Evolutionary conservation across 805 yeast genomes (phyloP), one percentile per base, ranked within the genome.

Genomic region (Candida methanosorbosa): DNA sequence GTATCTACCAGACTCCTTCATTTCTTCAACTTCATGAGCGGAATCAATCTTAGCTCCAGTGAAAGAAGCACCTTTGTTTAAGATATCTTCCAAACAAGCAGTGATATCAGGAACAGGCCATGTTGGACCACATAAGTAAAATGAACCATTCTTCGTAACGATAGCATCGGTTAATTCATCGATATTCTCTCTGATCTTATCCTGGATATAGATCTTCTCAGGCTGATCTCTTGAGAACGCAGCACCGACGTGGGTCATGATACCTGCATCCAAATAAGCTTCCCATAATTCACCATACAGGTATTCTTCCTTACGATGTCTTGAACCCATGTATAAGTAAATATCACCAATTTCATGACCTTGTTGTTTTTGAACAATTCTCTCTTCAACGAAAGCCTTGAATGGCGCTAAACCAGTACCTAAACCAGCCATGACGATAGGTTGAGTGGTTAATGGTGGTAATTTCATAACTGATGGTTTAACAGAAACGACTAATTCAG

Each of bases 61-160:
- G 44, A 64, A 66, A 34, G 64, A 66, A 18, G 95, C 94, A 43
- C 84, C 95, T 30, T 72, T 70, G 18, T 60, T 59, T 34, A 87
- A 70, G 47, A 90, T 81, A 44, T 85, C 95, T 52, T 81, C 81
- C 46, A 90, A 66, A 49, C 95, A 94, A 29, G 80, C 81, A 35
- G 95, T 83, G 49, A 90, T 83, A 57, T 88, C 96, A 9, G 97
- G 96, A 52, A 90, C 97, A 23, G 97, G 97, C 97, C 97, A 90
- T 2, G 97, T 90, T 29, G 97, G 97, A 42, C 97, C 97, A 76
- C 97, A 90, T 56, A 90, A 70, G 65, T 90, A 90, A 74, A 90
- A 90, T 18, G 87, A 79, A 38, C 97, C 97, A 38, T 79, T 65
- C 63, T 87, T 71, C 43, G 66, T 63, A 29, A 78, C 81, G 59